phyloP scores from a whole-genome alignment of 345 rosid species.

The Combretum micranthum region DNA sequence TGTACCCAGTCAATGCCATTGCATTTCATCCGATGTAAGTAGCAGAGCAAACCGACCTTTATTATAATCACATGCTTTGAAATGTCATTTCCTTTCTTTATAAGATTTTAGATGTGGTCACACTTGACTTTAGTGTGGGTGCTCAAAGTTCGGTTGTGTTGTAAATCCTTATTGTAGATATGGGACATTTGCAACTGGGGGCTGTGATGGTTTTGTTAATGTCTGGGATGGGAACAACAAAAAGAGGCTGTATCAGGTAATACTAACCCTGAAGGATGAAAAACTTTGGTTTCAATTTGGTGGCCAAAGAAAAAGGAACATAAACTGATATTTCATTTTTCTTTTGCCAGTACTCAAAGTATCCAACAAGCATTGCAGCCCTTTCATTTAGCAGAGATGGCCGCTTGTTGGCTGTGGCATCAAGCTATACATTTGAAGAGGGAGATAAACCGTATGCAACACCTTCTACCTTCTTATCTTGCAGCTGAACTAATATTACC shows the following conservation, averaged over 20 bases:
- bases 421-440: constrained; percentile 96
- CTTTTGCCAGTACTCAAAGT: constrained; percentile 74
- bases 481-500: not conserved
- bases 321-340: constrained; percentile 2
- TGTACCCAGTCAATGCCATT: constrained; percentile 90
- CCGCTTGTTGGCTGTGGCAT: constrained; percentile 87
- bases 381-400: constrained; percentile 97
- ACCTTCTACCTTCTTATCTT: not conserved
- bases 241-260: constrained; percentile 96
- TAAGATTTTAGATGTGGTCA: too few relatives aligned
- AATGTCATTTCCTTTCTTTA: too few relatives aligned
- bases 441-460: constrained; percentile 79
- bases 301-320: not conserved
- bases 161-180: constrained; percentile 42
- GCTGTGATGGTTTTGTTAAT: constrained; percentile 95
- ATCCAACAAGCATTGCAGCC: constrained; percentile 86
- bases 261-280: not conserved
- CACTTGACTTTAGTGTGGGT: not conserved
- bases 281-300: not conserved
- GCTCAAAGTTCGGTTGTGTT: constrained; percentile 8
- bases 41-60: not conserved
- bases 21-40: constrained; percentile 99
- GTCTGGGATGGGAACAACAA: constrained; percentile 99
- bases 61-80: not conserved
- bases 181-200: constrained; percentile 99